phyloP scores from a whole-genome alignment of 371 early-diverging fungal genomes.

The Zychaea mexicana region DNA sequence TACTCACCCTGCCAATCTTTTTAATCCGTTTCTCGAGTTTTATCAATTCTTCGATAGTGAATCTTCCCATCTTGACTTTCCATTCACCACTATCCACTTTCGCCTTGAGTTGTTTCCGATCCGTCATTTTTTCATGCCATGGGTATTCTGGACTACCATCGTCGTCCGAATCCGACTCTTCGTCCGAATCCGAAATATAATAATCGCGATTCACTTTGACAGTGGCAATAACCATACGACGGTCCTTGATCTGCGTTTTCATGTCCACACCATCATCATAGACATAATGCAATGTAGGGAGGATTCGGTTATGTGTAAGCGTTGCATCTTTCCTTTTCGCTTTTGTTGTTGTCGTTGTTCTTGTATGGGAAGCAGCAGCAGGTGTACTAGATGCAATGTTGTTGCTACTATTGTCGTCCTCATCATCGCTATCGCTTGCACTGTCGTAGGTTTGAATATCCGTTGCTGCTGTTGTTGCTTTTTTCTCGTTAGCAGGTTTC shows the following conservation, averaged over 20 bases:
- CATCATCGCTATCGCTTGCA: neutral
- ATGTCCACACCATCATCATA: neutral
- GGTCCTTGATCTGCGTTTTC: neutral
- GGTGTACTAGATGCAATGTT: too few species aligned
- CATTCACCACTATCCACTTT: neutral
- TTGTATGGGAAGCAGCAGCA: too few species aligned
- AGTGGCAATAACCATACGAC: neutral
- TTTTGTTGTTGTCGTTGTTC: neutral
- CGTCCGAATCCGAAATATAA: slow-evolving; percentile 16
- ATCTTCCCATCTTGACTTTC: neutral
- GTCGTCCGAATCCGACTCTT: slow-evolving; percentile 14
- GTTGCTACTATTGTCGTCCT: neutral
- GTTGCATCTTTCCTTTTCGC: neutral
- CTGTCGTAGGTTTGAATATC: neutral
- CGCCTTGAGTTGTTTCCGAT: neutral
- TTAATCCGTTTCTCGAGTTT: slow-evolving; percentile 18
- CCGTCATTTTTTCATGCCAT: slow-evolving; percentile 4
- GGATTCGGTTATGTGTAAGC: neutral
- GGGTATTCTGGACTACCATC: neutral
- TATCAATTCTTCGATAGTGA: slow-evolving; percentile 1
- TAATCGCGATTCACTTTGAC: slow-evolving; percentile 10
- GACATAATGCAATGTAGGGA: neutral
- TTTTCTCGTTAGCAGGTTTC: too few species aligned
- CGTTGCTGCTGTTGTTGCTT: too few species aligned
- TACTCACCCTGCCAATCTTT: slow-evolving; percentile 12